Base-by-base conservation (phyloP, 1,139 yeast species). In the Geotrichum macrosporum region DNA sequence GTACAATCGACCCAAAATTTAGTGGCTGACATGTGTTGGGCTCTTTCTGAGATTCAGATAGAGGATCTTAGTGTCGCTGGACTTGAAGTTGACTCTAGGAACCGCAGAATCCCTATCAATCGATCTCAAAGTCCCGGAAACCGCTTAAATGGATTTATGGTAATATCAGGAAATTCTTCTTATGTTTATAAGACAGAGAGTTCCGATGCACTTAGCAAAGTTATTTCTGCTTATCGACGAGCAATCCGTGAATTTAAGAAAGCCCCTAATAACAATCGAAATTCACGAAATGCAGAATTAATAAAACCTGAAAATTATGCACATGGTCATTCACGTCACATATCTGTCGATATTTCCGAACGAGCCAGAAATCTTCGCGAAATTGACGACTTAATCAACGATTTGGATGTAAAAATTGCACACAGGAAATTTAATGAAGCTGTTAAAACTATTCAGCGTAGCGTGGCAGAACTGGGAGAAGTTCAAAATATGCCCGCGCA, bases 11-110 rank as follows among this genome's bases (percentile, higher is more conserved):
- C 71, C 3, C 37, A 64, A 46, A 55, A 72, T 47, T 72, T 83
- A 35, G 79, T 81, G 31, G 94, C 95, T 0, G 79, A 80, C 21
- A 85, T 84, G 57, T 84, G 94, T 63, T 83, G 89, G 81, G 83
- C 89, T 2, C 66, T 87, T 35, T 70, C 76, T 44, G 87, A 81
- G 36, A 76, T 84, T 18, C 70, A 71, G 18, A 62, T 83, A n/a
- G 58, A 67, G n/a, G 78, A 77, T 37, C 50, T 70, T 15, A 52
- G 47, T 21, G 32, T 46, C 48, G 27, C 46, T 34, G 33, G 35
- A n/a, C 20, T 38, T 29, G 36, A 34, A 34, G 40, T 33, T 6
- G 53, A 47, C 18, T 35, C 22, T 22, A 39, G 50, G 43, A 30
- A 13, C 18, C 34, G 15, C 4, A 16, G 48, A 36, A 32, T 48